These are phyloP conservation scores for Rubia tinctorum DNA, from an alignment of 305 asterid species.

Conservation along the genomic window DNA sequence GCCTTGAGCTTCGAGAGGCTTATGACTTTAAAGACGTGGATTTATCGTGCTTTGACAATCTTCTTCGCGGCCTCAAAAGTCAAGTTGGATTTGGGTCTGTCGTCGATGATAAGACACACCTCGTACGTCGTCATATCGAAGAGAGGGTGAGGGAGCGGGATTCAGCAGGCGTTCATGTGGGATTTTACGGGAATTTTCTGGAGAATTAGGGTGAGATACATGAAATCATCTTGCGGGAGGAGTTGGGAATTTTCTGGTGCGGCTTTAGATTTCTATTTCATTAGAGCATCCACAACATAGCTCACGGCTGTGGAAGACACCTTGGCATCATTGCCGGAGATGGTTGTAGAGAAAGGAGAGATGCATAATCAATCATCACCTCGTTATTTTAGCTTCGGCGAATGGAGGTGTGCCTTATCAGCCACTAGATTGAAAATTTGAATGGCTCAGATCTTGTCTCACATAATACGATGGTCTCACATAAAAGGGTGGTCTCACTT, in stretches of 20 bases:
- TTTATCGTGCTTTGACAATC: slow-evolving; percentile 44
- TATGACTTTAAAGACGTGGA: too few relatives aligned
- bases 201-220: slow-evolving; percentile 73
- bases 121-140: slow-evolving; percentile 37
- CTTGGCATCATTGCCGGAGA: slow-evolving; percentile 20
- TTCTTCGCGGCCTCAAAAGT: slow-evolving; percentile 57
- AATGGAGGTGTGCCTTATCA: too few relatives aligned
- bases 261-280: slow-evolving; percentile 52
- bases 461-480: too few relatives aligned
- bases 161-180: slow-evolving; percentile 54
- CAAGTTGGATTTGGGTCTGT: slow-evolving; percentile 53
- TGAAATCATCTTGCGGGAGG: slow-evolving; percentile 66
- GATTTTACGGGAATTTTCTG: slow-evolving; percentile 64
- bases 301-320: slow-evolving; percentile 25
- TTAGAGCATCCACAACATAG: slow-evolving; percentile 61
- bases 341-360: slow-evolving; percentile 1
- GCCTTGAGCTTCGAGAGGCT: too few relatives aligned
- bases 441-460: too few relatives aligned
- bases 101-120: too few relatives aligned
- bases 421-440: too few relatives aligned
- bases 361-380: too few relatives aligned
- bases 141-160: slow-evolving; percentile 58
- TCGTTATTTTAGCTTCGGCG: too few relatives aligned
- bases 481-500: too few relatives aligned
- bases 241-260: slow-evolving; percentile 53